Conservation (phyloP, 2,329 filamentous ascomycete genomes). For the Monosporascus sp. region DNA sequence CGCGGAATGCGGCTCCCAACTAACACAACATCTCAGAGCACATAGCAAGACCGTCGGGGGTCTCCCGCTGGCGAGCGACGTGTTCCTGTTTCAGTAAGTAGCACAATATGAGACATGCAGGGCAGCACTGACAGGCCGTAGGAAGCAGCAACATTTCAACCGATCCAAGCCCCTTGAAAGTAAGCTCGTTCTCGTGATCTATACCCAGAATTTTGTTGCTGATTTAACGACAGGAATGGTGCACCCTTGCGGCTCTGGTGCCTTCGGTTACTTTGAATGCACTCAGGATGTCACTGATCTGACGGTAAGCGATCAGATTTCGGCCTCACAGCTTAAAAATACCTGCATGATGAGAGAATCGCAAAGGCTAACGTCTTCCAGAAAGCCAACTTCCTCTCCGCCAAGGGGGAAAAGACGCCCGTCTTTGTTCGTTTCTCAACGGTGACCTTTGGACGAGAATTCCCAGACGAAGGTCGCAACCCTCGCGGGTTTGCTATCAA, state of each 20-base stretch:
- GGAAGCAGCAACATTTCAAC: conserved; percentile 49
- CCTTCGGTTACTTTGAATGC: conserved; percentile 39
- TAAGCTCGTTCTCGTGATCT: conserved; percentile 1
- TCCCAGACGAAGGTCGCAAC: conserved; percentile 30
- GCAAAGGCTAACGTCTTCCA: background rate
- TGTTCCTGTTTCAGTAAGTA: conserved; percentile 40
- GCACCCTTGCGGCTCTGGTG: conserved; percentile 31
- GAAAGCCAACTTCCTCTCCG: conserved; percentile 28
- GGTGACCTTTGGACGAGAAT: conserved; percentile 17
- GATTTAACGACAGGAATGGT: conserved; percentile 12
- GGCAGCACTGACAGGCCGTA: no score
- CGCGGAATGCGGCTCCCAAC: no score
- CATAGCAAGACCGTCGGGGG: conserved; percentile 51
- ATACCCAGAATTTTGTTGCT: no score
- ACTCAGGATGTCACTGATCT: conserved; percentile 21
- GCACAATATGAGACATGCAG: no score
- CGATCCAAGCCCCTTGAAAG: conserved; percentile 47
- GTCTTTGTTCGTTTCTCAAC: conserved; percentile 53
- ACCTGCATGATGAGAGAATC: no score
- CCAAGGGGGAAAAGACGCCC: conserved; percentile 45
- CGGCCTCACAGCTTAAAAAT: no score
- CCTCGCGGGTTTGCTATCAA: conserved; percentile 63
- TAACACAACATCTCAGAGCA: background rate
- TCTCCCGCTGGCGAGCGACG: conserved; percentile 42
- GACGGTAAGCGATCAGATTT: background rate